These are phyloP conservation scores for Mimosa pudica DNA, from an alignment of 306 rosid species.

Conservation along the genomic window DNA sequence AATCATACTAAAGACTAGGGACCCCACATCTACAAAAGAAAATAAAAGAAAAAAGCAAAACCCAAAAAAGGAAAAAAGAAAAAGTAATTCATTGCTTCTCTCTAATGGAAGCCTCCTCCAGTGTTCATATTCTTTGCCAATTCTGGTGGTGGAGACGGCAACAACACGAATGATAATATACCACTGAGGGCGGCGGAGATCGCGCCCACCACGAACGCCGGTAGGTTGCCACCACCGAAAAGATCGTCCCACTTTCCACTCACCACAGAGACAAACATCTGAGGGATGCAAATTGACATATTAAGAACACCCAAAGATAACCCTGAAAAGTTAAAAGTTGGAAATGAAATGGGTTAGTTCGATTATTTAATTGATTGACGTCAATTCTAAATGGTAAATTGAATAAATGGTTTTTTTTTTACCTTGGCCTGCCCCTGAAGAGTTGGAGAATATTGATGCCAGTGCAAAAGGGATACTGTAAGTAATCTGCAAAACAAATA, in stretches of 20 bases:
- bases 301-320: constrained; percentile 82
- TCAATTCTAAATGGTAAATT: background rate
- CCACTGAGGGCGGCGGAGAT: constrained; percentile 65
- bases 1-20: background rate
- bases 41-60: background rate
- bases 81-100: constrained; percentile 5
- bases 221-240: constrained; percentile 87
- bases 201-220: constrained; percentile 81
- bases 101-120: constrained; percentile 42
- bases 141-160: constrained; percentile 74
- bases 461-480: constrained; percentile 88
- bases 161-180: constrained; percentile 54
- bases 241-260: constrained; percentile 78
- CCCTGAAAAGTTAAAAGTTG: constrained; percentile 47
- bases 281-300: constrained; percentile 75
- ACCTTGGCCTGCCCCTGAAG: constrained; percentile 92
- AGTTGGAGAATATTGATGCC: constrained; percentile 75
- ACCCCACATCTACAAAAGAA: background rate
- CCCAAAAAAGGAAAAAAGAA: background rate
- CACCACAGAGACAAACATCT: constrained; percentile 71
- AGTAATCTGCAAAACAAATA: constrained; percentile 55
- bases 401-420: background rate
- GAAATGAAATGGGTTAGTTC: background rate
- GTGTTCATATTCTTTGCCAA: constrained; percentile 36
- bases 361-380: background rate